A percentile compares a stretch with the other conserved stretches of the same genome.
Conservation (phyloP, 164 flowering plant genomes). For the Tetracentron sinense region DNA sequence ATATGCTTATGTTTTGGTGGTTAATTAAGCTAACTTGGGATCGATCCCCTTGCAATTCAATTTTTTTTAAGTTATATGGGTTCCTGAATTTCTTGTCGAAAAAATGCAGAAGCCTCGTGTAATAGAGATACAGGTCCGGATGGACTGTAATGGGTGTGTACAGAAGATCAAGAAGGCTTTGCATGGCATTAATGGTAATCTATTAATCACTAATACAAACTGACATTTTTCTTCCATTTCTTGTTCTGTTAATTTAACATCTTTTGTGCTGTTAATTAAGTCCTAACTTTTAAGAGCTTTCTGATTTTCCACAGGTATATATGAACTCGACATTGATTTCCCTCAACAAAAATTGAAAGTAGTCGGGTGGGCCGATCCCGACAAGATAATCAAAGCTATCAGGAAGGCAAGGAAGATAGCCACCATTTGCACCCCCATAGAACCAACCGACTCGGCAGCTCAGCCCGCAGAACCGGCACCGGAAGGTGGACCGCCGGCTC, state of each 20-base stretch:
- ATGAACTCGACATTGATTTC: constrained; percentile 56
- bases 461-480: constrained; percentile 43
- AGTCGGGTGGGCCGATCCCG: constrained; percentile 86
- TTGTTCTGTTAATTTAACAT: background rate
- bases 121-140: constrained; percentile 78
- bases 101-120: constrained; percentile 73
- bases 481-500: constrained; percentile 26
- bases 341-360: constrained; percentile 81
- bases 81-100: background rate
- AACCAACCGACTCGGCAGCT: constrained; percentile 29
- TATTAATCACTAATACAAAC: no score
- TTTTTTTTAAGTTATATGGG: no score
- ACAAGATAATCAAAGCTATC: constrained; percentile 72
- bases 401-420: constrained; percentile 78
- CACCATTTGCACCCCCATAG: constrained; percentile 63
- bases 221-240: background rate
- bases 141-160: constrained; percentile 97
- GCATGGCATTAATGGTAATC: constrained; percentile 58
- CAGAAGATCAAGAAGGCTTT: constrained; percentile 94
- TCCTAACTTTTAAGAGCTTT: background rate
- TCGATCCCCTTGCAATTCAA: no score
- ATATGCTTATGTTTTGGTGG: no score
- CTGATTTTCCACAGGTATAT: constrained; percentile 55
- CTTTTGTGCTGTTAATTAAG: background rate
- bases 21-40: no score